Conservation (phyloP, 2,329 filamentous ascomycete species). For the Aspergillaceae sp. region DNA sequence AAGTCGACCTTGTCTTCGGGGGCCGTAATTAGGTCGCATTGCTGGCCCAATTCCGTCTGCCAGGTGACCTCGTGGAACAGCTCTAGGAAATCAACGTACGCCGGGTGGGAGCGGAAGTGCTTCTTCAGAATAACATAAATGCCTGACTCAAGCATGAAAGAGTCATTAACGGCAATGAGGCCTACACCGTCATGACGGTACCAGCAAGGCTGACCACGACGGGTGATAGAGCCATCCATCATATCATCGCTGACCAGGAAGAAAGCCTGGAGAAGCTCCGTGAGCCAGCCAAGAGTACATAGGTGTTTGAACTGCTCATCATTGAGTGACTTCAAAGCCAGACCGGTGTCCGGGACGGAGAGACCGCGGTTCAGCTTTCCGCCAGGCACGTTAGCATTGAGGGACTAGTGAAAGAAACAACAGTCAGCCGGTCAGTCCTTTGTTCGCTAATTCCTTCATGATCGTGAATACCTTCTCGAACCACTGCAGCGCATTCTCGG, state of each 20-base stretch:
- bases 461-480: slow-evolving; percentile 58
- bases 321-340: slow-evolving; percentile 63
- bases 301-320: slow-evolving; percentile 81
- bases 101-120: slow-evolving; percentile 78
- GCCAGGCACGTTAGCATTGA: slow-evolving; percentile 79
- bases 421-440: slow-evolving; percentile 4
- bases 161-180: slow-evolving; percentile 96
- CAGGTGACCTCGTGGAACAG: slow-evolving; percentile 91
- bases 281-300: slow-evolving; percentile 89
- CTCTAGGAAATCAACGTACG: slow-evolving; percentile 86
- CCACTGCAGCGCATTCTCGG: slow-evolving; percentile 73
- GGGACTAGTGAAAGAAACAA: slow-evolving; percentile 47
- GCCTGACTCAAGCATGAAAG: slow-evolving; percentile 84
- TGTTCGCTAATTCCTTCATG: neutral
- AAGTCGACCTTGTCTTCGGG: slow-evolving; percentile 91
- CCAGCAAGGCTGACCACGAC: slow-evolving; percentile 92
- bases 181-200: slow-evolving; percentile 83
- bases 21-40: slow-evolving; percentile 88
- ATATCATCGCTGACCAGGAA: slow-evolving; percentile 98
- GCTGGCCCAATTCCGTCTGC: slow-evolving; percentile 92
- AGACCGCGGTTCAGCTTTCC: slow-evolving; percentile 99
- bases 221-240: slow-evolving; percentile 93
- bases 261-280: slow-evolving; percentile 95
- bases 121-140: slow-evolving; percentile 93
- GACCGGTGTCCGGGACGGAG: slow-evolving; percentile 87